These are phyloP conservation scores for Tuber umbilicatum DNA, from an alignment of 495 filamentous ascomycete genomes.

Conservation along the genomic window DNA sequence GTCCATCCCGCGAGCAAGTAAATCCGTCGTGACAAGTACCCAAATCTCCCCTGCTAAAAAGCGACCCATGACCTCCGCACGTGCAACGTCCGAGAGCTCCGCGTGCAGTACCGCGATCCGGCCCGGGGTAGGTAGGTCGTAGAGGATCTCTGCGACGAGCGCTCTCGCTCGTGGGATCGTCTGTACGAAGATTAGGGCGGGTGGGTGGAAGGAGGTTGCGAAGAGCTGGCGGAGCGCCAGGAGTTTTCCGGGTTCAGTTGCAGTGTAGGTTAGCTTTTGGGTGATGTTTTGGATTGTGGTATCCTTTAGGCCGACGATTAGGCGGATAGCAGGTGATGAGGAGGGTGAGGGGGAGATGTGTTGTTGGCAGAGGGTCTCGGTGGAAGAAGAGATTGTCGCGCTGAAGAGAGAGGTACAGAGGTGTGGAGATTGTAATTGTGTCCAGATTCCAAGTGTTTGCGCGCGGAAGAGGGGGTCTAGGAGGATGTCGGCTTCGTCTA, in stretches of 20 bases:
- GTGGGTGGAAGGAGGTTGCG: constrained; percentile 66
- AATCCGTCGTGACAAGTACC: constrained; percentile 91
- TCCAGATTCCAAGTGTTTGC: constrained; percentile 84
- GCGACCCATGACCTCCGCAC: constrained; percentile 72
- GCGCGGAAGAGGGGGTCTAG: constrained; percentile 84
- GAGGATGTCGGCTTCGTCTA: constrained; percentile 94
- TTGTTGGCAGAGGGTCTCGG: constrained; percentile 50
- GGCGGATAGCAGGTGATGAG: constrained; percentile 57
- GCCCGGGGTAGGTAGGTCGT: constrained; percentile 84
- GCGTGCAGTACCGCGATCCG: constrained; percentile 89
- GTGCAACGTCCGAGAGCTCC: constrained; percentile 66
- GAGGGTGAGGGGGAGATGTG: constrained; percentile 40
- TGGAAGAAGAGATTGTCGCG: constrained; percentile 89
- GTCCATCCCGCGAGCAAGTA: constrained; percentile 84
- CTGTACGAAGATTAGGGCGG: constrained; percentile 91
- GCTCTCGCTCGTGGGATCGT: constrained; percentile 84
- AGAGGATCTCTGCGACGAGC: constrained; percentile 80
- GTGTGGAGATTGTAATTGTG: constrained; percentile 51
- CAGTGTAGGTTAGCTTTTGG: constrained; percentile 83
- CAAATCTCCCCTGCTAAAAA: constrained; percentile 92
- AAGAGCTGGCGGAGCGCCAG: constrained; percentile 85
- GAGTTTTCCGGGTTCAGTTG: constrained; percentile 87
- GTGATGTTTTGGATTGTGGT: constrained; percentile 84
- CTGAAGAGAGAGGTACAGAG: constrained; percentile 81
- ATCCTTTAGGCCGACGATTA: constrained; percentile 92